A percentile compares a stretch with the other conserved stretches of the same genome.
Conservation (phyloP, 768 basidiomycete species). For the Calocybe cyanea region DNA sequence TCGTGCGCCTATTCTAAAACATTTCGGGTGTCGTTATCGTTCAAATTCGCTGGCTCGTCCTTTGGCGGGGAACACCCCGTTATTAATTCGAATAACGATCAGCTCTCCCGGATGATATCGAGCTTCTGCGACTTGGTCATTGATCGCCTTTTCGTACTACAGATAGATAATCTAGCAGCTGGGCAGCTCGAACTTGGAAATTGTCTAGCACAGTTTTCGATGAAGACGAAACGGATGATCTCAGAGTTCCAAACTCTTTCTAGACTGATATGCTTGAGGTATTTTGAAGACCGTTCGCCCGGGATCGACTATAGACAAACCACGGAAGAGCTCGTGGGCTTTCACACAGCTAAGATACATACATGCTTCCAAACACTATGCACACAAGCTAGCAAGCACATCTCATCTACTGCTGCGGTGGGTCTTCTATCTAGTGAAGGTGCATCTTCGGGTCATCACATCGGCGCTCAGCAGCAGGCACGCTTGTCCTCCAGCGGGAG, state of each 20-base stretch:
- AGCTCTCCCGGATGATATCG: background rate
- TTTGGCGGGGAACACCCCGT: background rate
- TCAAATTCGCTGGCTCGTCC: background rate
- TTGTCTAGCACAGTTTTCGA: background rate
- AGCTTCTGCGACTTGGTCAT: background rate
- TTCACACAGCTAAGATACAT: slow-evolving; percentile 1
- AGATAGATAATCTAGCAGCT: background rate
- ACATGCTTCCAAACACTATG: background rate
- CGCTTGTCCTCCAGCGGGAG: background rate
- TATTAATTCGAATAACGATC: background rate
- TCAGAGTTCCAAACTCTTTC: background rate
- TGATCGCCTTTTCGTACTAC: background rate
- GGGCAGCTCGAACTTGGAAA: background rate
- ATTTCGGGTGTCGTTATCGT: background rate
- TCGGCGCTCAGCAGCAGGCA: background rate
- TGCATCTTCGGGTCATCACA: background rate
- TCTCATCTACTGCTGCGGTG: background rate
- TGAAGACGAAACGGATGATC: background rate
- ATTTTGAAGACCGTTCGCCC: background rate
- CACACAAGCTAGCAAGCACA: background rate
- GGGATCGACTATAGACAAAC: background rate
- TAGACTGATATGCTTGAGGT: no score
- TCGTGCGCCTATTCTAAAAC: background rate
- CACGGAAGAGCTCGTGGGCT: background rate
- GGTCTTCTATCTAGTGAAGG: background rate